These are phyloP conservation scores for Aureobasidium subglaciale DNA, from an alignment of 2,329 filamentous ascomycete species.

Conservation along the genomic window DNA sequence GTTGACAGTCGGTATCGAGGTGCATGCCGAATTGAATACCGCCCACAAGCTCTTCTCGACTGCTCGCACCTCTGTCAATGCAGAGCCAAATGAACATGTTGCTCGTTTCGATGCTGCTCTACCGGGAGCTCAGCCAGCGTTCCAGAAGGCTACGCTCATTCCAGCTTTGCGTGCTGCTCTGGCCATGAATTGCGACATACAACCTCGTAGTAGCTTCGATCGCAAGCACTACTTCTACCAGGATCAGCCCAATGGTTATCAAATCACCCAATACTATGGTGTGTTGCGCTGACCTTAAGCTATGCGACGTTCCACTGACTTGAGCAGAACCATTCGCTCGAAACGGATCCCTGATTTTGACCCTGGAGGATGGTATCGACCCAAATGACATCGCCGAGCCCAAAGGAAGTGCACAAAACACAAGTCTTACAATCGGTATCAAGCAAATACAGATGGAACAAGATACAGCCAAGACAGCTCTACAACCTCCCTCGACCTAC, in stretches of 20 bases:
- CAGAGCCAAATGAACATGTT: conserved; percentile 71
- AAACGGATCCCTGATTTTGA: conserved; percentile 65
- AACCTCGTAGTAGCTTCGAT: conserved; percentile 76
- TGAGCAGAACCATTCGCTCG: conserved; percentile 53
- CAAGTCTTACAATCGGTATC: conserved; percentile 64
- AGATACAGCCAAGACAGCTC: conserved; percentile 89
- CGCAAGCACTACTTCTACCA: conserved; percentile 99
- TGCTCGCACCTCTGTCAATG: conserved; percentile 32
- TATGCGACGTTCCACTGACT: neutral
- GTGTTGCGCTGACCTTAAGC: neutral
- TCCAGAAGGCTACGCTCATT: conserved; percentile 75
- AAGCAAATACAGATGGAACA: conserved; percentile 96
- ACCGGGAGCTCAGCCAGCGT: conserved; percentile 78
- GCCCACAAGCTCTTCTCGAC: conserved; percentile 81
- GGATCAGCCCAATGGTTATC: conserved; percentile 93
- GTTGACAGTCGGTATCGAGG: conserved; percentile 91
- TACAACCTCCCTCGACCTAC: conserved; percentile 64
- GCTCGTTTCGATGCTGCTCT: conserved; percentile 83
- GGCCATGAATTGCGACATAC: conserved; percentile 72
- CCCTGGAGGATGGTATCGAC: conserved; percentile 70
- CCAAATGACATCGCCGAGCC: conserved; percentile 64
- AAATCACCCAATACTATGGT: conserved; percentile 93
- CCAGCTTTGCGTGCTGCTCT: conserved; percentile 87
- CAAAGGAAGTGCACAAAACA: neutral
- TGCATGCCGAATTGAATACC: conserved; percentile 93